phyloP scores from a whole-genome alignment of 306 rosid genomes.

The Astragalus membranaceus region DNA sequence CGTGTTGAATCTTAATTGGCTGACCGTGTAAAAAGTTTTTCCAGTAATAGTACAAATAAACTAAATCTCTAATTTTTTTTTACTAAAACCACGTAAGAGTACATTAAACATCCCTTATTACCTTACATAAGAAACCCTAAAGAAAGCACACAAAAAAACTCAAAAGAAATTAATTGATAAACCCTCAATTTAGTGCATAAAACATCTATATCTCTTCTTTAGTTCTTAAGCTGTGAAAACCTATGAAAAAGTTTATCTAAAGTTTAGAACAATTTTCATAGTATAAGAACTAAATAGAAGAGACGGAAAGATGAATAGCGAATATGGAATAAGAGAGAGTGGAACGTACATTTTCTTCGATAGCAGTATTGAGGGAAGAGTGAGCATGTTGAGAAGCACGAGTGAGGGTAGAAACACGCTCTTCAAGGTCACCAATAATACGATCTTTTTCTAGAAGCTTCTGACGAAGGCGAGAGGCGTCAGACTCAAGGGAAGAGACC shows the following conservation, averaged over 20 bases:
- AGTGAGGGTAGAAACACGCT: conserved; percentile 39
- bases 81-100: neutral
- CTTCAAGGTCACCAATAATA: conserved; percentile 45
- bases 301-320: too few relatives aligned
- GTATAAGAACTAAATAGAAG: neutral
- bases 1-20: too few relatives aligned
- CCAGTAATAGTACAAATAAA: too few relatives aligned
- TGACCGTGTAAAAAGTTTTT: too few relatives aligned
- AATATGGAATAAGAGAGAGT: neutral
- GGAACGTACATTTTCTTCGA: conserved; percentile 47
- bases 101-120: neutral
- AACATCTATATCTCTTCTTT: too few relatives aligned
- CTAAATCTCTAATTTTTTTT: too few relatives aligned
- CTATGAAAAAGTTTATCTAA: neutral
- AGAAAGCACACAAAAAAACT: neutral
- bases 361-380: conserved; percentile 40
- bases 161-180: neutral
- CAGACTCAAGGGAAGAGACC: conserved; percentile 70
- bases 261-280: neutral
- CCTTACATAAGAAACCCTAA: neutral
- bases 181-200: too few relatives aligned
- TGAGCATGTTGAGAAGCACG: conserved; percentile 50
- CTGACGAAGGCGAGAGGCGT: conserved; percentile 46
- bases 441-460: conserved; percentile 59
- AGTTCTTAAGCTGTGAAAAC: too few relatives aligned